Evolutionary conservation across 1,284 basidiomycete genomes (phyloP), one percentile per base, ranked within the genome.

Genomic region (Megacollybia platyphylla): DNA sequence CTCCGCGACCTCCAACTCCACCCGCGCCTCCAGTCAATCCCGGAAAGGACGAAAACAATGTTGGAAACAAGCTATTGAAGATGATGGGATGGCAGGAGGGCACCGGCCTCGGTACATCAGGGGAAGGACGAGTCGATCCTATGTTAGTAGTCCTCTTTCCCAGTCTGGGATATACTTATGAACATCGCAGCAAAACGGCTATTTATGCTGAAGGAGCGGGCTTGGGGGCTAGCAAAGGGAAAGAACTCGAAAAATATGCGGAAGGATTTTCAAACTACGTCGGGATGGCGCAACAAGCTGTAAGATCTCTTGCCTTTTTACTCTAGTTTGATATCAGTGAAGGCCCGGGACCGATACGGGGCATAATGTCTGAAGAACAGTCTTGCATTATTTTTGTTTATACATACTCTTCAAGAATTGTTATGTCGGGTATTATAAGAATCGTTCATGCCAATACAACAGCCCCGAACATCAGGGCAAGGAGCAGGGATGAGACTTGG

Each of bases 1-100:
- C 83, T 1, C 70, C 73, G 1, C 64, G 73, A 1, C 72, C 78
- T 0, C 66, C 78, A 1, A 70, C 83, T 0, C 73, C 79, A 0
- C 75, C 80, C 5, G 70, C 77, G 13, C 66, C 73, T 2, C 67
- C 72, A 2, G 49, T 78, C 6, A 74, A 79, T 46, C 84, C 78
- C 1, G 86, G 74, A 2, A 65, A 85, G 54, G 90, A 94, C 52
- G 73, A 79, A 41, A 77, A 56, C 36, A 93, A 94, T 51, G 75
- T 90, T 7, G 91, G 91, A 8, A 92, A 93, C 57, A 90, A 90
- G 58, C 57, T 96, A 44, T 59, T 96, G 49, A 88, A 89, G 58
- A 90, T 92, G 74, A 94, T 96, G 91, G 91, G 92, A 0, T 96
- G 91, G 91, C 84, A 73, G 47, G 79, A 86, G 54, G 91, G 91